A percentile compares a stretch with the other conserved stretches of the same genome.
Evolutionary conservation across 2,329 filamentous ascomycete species (phyloP).

Genomic region (Fusarium neocosmosporiellum): DNA sequence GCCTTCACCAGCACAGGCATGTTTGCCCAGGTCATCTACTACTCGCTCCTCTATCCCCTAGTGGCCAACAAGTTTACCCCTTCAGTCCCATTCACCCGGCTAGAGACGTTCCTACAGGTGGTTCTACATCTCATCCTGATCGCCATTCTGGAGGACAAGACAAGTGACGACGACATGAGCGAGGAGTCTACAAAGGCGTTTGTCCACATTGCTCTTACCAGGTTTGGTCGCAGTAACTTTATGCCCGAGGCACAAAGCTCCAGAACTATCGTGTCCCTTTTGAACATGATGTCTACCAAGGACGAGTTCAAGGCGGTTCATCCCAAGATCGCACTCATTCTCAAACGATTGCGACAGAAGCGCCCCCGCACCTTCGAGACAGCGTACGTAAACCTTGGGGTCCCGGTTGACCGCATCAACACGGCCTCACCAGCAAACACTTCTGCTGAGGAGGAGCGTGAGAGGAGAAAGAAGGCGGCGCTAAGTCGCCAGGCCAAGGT

Average conservation of each 20-base stretch:
- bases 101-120: conserved; percentile 93
- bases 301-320: conserved; percentile 85
- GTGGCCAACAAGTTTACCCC: conserved; percentile 76
- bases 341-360: conserved; percentile 87
- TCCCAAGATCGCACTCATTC: conserved; percentile 83
- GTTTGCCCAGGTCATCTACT: conserved; percentile 91
- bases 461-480: conserved; percentile 90
- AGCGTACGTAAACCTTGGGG: conserved; percentile 71
- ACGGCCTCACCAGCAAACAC: conserved; percentile 82
- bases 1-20: conserved; percentile 84
- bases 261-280: conserved; percentile 72
- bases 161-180: conserved; percentile 63
- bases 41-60: conserved; percentile 84
- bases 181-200: conserved; percentile 72
- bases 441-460: conserved; percentile 77
- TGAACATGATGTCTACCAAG: conserved; percentile 71
- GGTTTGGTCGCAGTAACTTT: conserved; percentile 70
- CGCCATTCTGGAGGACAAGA: conserved; percentile 84
- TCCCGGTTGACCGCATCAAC: conserved; percentile 82
- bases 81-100: conserved; percentile 80
- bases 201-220: conserved; percentile 75
- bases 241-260: conserved; percentile 65
- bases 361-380: conserved; percentile 77
- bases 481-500: conserved; percentile 90
- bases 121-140: conserved; percentile 89